Conservation (phyloP, 2,329 filamentous ascomycete species). For the Blastomyces silverae region DNA sequence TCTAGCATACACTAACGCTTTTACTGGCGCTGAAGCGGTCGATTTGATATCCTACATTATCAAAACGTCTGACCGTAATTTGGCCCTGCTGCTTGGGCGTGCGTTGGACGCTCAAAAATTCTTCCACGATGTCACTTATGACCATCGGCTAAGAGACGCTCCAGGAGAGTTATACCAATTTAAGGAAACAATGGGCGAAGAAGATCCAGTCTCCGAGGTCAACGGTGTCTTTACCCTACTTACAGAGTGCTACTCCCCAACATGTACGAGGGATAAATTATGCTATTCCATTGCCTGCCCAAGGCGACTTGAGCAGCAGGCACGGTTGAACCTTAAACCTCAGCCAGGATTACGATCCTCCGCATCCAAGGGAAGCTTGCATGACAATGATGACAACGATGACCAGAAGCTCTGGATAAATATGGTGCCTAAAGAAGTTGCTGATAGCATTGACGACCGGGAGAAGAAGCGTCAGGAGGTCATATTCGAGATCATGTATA, state of each 20-base stretch:
- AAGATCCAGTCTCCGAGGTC: slow-evolving; percentile 64
- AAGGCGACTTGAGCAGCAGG: slow-evolving; percentile 86
- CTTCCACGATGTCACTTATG: slow-evolving; percentile 98
- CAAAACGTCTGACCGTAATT: slow-evolving; percentile 88
- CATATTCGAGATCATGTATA: slow-evolving; percentile 98
- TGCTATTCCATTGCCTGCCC: slow-evolving; percentile 99
- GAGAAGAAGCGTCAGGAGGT: slow-evolving; percentile 98
- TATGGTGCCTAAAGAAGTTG: slow-evolving; percentile 89
- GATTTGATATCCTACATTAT: slow-evolving; percentile 96
- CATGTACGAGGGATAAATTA: slow-evolving; percentile 87
- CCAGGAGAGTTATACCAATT: slow-evolving; percentile 94
- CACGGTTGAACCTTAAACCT: slow-evolving; percentile 85
- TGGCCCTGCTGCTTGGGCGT: slow-evolving; percentile 82
- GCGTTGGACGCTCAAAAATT: slow-evolving; percentile 96
- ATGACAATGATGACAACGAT: slow-evolving; percentile 82
- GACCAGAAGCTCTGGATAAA: slow-evolving; percentile 99
- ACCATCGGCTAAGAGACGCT: slow-evolving; percentile 91
- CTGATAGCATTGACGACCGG: slow-evolving; percentile 77
- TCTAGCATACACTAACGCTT: slow-evolving; percentile 92
- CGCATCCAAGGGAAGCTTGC: slow-evolving; percentile 63
- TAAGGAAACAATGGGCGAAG: slow-evolving; percentile 75
- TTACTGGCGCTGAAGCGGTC: slow-evolving; percentile 90
- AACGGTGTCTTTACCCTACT: slow-evolving; percentile 95
- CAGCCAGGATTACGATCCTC: slow-evolving; percentile 75
- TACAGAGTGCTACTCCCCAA: slow-evolving; percentile 96